Conservation (phyloP, 2,329 filamentous ascomycete genomes). For the Botrytis squamosa region DNA sequence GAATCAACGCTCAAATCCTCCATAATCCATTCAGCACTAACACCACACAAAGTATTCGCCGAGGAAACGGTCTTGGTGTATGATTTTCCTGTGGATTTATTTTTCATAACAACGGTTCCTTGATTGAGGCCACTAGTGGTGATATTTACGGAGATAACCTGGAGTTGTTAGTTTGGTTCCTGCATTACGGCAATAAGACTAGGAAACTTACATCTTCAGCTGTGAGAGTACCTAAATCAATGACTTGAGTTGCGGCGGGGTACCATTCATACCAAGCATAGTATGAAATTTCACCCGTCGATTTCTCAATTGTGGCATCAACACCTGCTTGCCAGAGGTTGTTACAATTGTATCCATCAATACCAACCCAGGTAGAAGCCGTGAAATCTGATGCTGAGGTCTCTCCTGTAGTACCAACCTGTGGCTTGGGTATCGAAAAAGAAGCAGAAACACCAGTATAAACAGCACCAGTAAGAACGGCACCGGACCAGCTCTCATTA, state of each 20-base stretch:
- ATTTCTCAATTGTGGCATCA: conserved; percentile 46
- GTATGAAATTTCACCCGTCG: conserved; percentile 41
- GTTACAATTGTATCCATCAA: conserved; percentile 58
- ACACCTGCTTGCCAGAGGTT: conserved; percentile 53
- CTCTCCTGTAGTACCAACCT: conserved; percentile 19
- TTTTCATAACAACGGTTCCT: conserved; percentile 47
- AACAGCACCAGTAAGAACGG: conserved; percentile 38
- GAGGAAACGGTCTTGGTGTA: conserved; percentile 45
- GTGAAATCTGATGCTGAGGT: conserved; percentile 32
- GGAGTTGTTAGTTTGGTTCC: conserved; percentile 27
- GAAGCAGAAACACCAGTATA: conserved; percentile 42
- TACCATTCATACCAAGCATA: conserved; percentile 62
- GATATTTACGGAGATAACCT: conserved; percentile 41
- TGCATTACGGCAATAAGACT: no score
- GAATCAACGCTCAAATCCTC: conserved; percentile 46
- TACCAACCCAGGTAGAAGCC: conserved; percentile 57
- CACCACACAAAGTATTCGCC: conserved; percentile 40
- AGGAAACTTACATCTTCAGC: conserved; percentile 42
- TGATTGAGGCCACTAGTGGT: background rate
- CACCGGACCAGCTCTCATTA: conserved; percentile 43
- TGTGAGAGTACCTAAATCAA: conserved; percentile 44
- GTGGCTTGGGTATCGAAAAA: conserved; percentile 40
- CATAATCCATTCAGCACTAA: conserved; percentile 52
- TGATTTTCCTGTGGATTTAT: conserved; percentile 45
- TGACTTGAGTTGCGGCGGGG: conserved; percentile 54